Conservation (phyloP, 2,329 filamentous ascomycete species). For the Phialophora chinensis region DNA sequence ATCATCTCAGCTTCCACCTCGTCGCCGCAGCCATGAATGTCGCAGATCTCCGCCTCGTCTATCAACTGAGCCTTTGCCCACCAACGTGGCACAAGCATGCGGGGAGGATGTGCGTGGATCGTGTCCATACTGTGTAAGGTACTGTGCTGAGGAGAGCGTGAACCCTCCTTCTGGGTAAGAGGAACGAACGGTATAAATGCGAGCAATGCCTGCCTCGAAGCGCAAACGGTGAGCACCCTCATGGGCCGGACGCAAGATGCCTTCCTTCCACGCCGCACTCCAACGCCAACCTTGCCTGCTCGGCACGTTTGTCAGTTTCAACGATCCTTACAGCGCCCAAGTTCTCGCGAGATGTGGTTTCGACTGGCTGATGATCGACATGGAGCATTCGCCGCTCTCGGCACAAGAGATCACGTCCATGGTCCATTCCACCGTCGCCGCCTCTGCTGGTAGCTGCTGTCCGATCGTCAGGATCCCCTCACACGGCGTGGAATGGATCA, state of each 20-base stretch:
- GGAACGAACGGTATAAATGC: not conserved
- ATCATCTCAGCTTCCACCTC: not conserved
- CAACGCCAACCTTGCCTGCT: not conserved
- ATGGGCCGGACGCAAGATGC: slow-evolving; percentile 6
- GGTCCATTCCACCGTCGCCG: slow-evolving; percentile 51
- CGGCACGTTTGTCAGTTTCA: slow-evolving; percentile 23
- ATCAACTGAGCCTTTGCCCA: slow-evolving; percentile 11
- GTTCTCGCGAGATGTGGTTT: slow-evolving; percentile 54
- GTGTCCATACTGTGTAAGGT: not conserved
- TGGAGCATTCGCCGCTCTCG: slow-evolving; percentile 62
- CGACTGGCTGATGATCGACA: slow-evolving; percentile 61
- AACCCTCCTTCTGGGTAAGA: not conserved
- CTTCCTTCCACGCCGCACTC: slow-evolving; percentile 9
- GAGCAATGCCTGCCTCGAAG: not conserved
- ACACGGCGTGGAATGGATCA: slow-evolving; percentile 67
- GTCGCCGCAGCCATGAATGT: not conserved
- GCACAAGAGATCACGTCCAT: slow-evolving; percentile 43
- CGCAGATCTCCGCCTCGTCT: slow-evolving; percentile 13
- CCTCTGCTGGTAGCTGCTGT: slow-evolving; percentile 47
- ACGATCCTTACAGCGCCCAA: slow-evolving; percentile 19
- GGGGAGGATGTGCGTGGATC: not conserved
- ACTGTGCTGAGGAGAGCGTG: not conserved
- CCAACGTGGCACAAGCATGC: not conserved
- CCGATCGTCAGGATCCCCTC: slow-evolving; percentile 57
- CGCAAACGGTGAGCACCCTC: not conserved